Evolutionary conservation across 805 yeast genomes (phyloP), one percentile per base, ranked within the genome.

Genomic region (Candida methanosorbosa): DNA sequence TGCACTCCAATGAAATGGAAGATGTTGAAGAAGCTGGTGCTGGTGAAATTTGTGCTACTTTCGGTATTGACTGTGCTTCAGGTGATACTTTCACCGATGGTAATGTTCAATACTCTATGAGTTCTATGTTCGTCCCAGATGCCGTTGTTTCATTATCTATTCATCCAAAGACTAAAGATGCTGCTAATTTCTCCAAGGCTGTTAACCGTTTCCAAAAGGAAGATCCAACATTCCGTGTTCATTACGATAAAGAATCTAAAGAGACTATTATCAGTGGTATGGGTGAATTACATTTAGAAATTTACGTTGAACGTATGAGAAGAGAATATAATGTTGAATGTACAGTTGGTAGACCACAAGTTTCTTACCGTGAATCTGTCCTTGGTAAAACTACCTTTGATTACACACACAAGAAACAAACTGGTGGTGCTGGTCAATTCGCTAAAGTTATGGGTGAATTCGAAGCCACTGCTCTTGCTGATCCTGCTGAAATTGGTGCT

Each of bases 371-470:
- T 63, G 99, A 92, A 65, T 81, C 97, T 27, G 78, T 90, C 45
- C 66, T 82, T 25, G 57, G 71, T 2, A 66, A 83, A 28, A 71
- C 90, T 21, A 68, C 76, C 12, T 90, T 92, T 54, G 97, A 92
- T 58, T 86, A 81, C 65, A 81, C 95, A 20, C 97, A 90, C 70
- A 92, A 92, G 74, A 90, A 87, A 58, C 99, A 92, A 68, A 75
- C 90, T 54, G 99, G 99, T 62, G 99, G 99, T 75, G 94, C 97
- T 45, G 99, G 99, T 65, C 99, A 92, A 70, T 92, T 78, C 57
- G 98, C 95, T 62, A 80, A 88, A 66, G 96, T 90, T 53, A 81
- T 87, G 61, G 97, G 99, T 57, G 72, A 68, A 38, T 58, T 88
- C 63, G 61, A 52, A 34, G 56, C 63, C 19, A 48, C 59, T 23